Conservation (phyloP, 2,329 filamentous ascomycete species). For the Trichoderma lentiforme region DNA sequence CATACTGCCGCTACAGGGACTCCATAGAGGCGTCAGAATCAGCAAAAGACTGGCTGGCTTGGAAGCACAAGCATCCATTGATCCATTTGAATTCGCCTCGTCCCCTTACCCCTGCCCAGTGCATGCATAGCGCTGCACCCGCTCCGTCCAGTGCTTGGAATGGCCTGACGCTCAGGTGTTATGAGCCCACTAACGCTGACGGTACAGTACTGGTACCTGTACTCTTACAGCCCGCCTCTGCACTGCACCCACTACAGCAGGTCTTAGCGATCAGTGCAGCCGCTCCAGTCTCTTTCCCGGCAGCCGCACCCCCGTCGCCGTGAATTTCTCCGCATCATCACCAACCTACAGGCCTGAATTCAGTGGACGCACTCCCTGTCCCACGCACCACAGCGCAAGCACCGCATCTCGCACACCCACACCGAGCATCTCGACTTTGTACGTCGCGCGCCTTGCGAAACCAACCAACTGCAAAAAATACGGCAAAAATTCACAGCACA, state of each 20-base stretch:
- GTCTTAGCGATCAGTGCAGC: background rate
- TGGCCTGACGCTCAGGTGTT: conserved; percentile 14
- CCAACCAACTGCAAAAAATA: background rate
- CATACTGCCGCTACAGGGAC: background rate
- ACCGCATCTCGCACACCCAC: conserved; percentile 19
- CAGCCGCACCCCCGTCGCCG: conserved; percentile 21
- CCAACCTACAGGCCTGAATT: background rate
- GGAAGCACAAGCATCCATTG: background rate
- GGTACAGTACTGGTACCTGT: background rate
- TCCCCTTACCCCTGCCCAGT: conserved; percentile 10
- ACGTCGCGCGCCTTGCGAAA: conserved; percentile 12
- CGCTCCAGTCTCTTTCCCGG: conserved; percentile 4
- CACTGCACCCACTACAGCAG: background rate
- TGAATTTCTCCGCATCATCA: conserved; percentile 29
- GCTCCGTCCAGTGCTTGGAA: conserved; percentile 9
- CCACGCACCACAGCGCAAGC: conserved; percentile 19
- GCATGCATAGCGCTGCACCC: conserved; percentile 11
- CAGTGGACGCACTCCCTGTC: conserved; percentile 21
- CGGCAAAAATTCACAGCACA: background rate
- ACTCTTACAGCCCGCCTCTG: background rate
- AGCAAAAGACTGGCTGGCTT: background rate
- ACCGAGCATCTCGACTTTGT: conserved; percentile 13
- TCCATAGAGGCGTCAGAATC: background rate
- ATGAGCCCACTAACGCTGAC: conserved; percentile 14
- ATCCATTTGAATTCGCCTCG: background rate